Percentiles rank a stretch among this genome's conserved stretches.
Evolutionary conservation across 371 early-diverging fungal species (phyloP).

Genomic region (Syncephalastrum racemosum): DNA sequence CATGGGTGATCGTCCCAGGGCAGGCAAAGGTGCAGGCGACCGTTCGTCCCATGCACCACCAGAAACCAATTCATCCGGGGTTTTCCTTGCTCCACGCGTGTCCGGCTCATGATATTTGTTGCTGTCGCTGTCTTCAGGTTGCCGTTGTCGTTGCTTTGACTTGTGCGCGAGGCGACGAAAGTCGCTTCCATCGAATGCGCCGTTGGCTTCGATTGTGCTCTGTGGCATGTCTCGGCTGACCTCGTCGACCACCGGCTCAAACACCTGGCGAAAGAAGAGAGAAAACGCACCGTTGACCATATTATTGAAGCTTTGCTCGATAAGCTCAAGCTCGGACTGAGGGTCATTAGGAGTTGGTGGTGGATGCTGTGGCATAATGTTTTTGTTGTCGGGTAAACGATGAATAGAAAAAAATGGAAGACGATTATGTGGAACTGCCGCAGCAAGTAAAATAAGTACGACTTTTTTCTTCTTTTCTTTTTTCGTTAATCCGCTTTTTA

Average conservation of each 20-base stretch:
- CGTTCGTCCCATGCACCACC: slow-evolving; percentile 3
- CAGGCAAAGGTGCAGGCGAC: not conserved
- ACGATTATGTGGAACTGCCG: no score
- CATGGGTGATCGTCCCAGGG: not conserved
- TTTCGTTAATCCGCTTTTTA: no score
- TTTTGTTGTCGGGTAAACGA: no score
- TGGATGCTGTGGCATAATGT: no score
- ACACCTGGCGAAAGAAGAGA: slow-evolving; percentile 24
- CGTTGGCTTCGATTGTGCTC: not conserved
- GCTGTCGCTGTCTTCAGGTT: not conserved
- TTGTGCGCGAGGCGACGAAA: slow-evolving; percentile 34
- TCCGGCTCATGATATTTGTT: not conserved
- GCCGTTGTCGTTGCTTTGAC: slow-evolving; percentile 21
- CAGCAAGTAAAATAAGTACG: no score
- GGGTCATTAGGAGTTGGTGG: slow-evolving; percentile 7
- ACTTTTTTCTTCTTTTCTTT: no score
- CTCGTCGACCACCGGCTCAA: slow-evolving; percentile 14
- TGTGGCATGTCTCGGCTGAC: not conserved
- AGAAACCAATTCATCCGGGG: not conserved
- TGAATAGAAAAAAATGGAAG: no score
- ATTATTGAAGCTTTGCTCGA: slow-evolving; percentile 33
- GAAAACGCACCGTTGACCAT: slow-evolving; percentile 40
- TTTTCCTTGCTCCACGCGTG: not conserved
- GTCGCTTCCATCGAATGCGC: slow-evolving; percentile 35
- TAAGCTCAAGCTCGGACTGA: slow-evolving; percentile 31